Base-by-base conservation (phyloP, 257 asterid species). In the Fraxinus pennsylvanica region DNA sequence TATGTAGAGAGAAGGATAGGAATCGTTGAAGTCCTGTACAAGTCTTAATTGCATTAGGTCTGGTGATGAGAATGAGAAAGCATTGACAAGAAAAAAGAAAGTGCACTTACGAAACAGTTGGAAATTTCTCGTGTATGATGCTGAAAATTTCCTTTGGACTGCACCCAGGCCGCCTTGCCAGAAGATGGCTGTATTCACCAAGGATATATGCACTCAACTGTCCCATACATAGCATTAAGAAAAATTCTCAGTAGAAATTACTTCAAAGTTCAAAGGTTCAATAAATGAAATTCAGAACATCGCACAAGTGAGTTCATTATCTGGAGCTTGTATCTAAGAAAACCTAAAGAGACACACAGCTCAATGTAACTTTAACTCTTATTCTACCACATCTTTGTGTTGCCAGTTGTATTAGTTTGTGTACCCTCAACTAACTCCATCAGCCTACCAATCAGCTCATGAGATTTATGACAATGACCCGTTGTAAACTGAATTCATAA, bases 181-280 rank as follows among this genome's bases (percentile, higher is more conserved):
- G 92, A 88, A 92, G 97, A 90, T 94, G 98, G 74, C 97, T 81
- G 85, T 94, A 94, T 82, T 94, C 98, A 83, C 98, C 98, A 84
- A 94, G 98, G 81, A 94, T 79, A 82, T 94, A 94, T 45, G 98
- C 97, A 83, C 97, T 94, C 81, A 92, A 94, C 97, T 94, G 76
- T 82, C 72, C 77, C 84, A 81, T 29, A 83, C 6, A 79, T 74
- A 75, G 76, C 25, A 66, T 29, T 73, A 65, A 43, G 32, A 76
- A 15, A 5, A 82, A 27, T 59, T 68, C 39, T 12, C 15, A 8
- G 54, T 33, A 29, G 66, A 47, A 67, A 68, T 68, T 68, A 71
- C 68, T 74, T 27, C 6, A 29, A 75, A 77, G 74, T 74, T 27
- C 6, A 21, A 75, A 77, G 74, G 77, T 27, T 25, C 69, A 63